These are phyloP conservation scores for Prunus mume DNA, from an alignment of 306 rosid genomes.

Conservation along the genomic window DNA sequence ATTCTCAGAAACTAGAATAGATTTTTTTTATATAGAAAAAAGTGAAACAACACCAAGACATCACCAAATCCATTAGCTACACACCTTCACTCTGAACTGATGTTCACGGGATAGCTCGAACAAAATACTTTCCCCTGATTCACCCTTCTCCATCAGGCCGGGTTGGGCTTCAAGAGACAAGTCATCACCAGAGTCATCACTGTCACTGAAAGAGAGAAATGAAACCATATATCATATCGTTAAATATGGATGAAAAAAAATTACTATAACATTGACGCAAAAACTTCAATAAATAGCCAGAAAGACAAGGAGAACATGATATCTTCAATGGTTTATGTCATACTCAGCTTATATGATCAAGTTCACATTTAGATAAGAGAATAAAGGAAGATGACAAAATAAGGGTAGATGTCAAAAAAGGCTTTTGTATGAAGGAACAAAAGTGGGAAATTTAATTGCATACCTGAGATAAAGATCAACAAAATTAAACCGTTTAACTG, in stretches of 20 bases:
- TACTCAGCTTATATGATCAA: not conserved
- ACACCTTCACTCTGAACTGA: slow-evolving; percentile 61
- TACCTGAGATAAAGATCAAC: slow-evolving; percentile 65
- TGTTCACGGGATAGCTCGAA: slow-evolving; percentile 59
- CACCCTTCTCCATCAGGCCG: slow-evolving; percentile 58
- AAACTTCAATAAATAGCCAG: not conserved
- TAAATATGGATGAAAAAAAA: not conserved
- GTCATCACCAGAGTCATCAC: slow-evolving; percentile 54
- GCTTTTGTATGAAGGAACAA: not conserved
- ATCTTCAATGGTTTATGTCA: not conserved
- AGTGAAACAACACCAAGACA: not conserved
- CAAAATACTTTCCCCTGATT: slow-evolving; percentile 63
- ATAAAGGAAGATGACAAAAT: not conserved
- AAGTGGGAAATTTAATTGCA: not conserved
- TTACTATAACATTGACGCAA: not conserved
- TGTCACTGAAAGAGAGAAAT: slow-evolving; percentile 39
- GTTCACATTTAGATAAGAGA: not conserved
- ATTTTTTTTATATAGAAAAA: not conserved
- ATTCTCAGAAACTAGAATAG: not conserved
- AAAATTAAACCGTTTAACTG: slow-evolving; percentile 44
- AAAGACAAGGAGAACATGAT: not conserved
- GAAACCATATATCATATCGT: slow-evolving; percentile 13
- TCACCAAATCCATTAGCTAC: slow-evolving; percentile 18
- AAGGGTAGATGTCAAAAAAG: not conserved
- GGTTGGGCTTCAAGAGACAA: slow-evolving; percentile 44